These are phyloP conservation scores for Acanthamoeba royreba DNA, from an alignment of 208 protist genomes.

Conservation along the genomic window DNA sequence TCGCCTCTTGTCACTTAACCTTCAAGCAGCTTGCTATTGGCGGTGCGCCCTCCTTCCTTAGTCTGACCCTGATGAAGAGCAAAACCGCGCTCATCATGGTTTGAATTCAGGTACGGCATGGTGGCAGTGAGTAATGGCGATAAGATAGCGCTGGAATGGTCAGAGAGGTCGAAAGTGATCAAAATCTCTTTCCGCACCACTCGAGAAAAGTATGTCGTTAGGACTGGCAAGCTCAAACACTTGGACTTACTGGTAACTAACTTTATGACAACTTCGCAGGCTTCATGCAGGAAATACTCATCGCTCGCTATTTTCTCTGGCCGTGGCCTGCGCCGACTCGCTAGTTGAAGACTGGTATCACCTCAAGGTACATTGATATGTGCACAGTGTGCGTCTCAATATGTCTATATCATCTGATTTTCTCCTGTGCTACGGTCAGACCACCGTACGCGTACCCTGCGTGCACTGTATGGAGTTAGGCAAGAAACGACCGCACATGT, in stretches of 20 bases:
- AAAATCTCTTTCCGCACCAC: conserved; percentile 21
- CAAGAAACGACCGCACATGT: not conserved
- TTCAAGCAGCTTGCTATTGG: conserved; percentile 59
- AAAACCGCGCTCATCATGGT: not conserved
- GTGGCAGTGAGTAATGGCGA: conserved; percentile 11
- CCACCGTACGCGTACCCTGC: not conserved
- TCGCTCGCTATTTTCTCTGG: not conserved
- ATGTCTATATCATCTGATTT: not conserved
- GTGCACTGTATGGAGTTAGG: not conserved
- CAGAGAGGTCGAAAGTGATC: not conserved
- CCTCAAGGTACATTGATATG: not conserved
- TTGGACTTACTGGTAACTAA: not conserved
- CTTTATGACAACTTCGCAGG: not conserved
- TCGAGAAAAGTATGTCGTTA: not conserved
- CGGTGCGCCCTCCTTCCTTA: not conserved
- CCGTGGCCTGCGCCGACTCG: not conserved
- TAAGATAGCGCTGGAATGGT: not conserved
- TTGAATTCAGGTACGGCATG: conserved; percentile 51
- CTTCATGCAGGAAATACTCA: not conserved
- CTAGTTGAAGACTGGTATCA: not conserved
- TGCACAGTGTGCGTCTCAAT: not conserved
- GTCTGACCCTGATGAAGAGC: not conserved
- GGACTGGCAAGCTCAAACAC: not conserved
- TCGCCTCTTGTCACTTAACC: conserved; percentile 43
- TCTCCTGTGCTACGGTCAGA: not conserved